phyloP scores from a whole-genome alignment of 192 early-diverging fungal species.

The Coemansia sp. region DNA sequence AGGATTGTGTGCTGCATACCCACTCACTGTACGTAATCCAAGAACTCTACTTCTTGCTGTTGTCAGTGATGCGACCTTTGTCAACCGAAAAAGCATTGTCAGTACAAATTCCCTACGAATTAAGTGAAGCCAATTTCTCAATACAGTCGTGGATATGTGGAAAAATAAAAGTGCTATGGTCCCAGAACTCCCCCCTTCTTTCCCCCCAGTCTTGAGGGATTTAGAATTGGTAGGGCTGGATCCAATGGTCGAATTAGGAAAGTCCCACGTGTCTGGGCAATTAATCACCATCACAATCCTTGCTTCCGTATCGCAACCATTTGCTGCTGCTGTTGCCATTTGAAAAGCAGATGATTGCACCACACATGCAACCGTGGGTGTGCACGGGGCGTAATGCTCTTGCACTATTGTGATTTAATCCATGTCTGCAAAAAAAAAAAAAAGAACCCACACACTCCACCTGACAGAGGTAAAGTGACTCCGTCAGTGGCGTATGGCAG shows the following conservation, averaged over 20 bases:
- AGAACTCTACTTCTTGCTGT: background rate
- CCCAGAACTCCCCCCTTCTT: too few species aligned
- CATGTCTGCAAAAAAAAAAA: too few species aligned
- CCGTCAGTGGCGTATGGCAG: background rate
- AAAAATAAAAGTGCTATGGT: too few species aligned
- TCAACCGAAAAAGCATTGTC: conserved; percentile 3
- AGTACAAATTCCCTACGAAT: background rate
- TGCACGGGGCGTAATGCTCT: too few species aligned
- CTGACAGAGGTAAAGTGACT: background rate
- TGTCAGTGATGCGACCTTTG: background rate
- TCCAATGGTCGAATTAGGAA: background rate
- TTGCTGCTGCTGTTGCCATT: background rate
- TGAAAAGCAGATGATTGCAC: background rate
- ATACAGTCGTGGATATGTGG: too few species aligned
- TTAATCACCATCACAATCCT: background rate
- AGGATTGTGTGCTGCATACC: conserved; percentile 41
- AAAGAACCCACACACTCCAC: background rate
- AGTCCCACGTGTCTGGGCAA: background rate
- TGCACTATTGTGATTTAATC: too few species aligned
- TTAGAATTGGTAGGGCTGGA: background rate
- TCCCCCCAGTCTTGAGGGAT: too few species aligned
- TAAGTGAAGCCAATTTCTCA: background rate
- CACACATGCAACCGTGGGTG: too few species aligned
- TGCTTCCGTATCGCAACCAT: too few species aligned
- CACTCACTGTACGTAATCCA: conserved; percentile 23